A percentile compares a stretch with the other conserved stretches of the same genome.
These are phyloP conservation scores for Cicer cuneatum DNA, from an alignment of 306 rosid genomes.

Conservation along the genomic window DNA sequence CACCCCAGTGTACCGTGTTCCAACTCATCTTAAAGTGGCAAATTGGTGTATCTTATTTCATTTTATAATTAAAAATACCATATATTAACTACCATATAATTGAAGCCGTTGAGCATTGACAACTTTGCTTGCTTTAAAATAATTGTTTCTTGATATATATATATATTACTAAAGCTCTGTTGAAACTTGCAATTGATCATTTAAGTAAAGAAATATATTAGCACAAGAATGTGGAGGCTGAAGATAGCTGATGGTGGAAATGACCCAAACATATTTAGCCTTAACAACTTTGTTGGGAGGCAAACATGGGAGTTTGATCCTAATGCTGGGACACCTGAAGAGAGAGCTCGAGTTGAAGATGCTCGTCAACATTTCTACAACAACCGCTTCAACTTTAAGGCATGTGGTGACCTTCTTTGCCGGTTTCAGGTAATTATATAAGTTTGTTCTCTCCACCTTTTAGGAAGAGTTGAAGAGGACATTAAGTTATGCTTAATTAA, in stretches of 20 bases:
- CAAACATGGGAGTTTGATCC: slow-evolving; percentile 27
- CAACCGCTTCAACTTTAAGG: slow-evolving; percentile 4
- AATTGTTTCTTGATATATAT: no score
- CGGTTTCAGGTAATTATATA: slow-evolving; percentile 1
- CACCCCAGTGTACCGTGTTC: no score
- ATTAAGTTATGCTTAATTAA: no score
- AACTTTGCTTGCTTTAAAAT: no score
- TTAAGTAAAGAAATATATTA: neutral
- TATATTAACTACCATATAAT: no score
- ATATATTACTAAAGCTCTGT: no score
- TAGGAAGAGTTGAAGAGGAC: no score
- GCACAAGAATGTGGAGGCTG: slow-evolving; percentile 3
- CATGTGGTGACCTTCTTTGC: neutral
- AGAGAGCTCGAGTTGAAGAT: slow-evolving; percentile 7
- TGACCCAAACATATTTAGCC: neutral
- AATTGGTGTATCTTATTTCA: no score
- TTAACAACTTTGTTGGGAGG: neutral
- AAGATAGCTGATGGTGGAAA: slow-evolving; percentile 20
- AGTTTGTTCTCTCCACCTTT: no score
- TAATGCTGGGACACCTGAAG: neutral
- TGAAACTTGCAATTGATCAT: neutral
- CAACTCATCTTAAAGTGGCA: no score
- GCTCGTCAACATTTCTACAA: slow-evolving; percentile 8
- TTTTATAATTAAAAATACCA: no score
- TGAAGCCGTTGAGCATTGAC: no score